phyloP scores from a whole-genome alignment of 2,329 filamentous ascomycete genomes.

The Ceratocystis albifundus region DNA sequence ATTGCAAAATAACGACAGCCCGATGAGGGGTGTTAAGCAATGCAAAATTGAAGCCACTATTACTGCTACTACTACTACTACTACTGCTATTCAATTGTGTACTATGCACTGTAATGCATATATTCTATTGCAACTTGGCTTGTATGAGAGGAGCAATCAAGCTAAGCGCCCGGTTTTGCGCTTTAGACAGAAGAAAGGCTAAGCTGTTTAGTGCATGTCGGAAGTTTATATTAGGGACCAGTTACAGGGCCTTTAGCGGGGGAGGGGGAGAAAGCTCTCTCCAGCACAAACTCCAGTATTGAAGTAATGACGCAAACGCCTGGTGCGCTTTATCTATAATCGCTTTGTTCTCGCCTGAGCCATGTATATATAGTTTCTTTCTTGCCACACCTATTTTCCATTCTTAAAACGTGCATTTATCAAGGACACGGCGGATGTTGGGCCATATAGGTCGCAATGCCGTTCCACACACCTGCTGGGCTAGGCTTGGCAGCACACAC shows the following conservation, averaged over 20 bases:
- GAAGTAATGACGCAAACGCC: not conserved
- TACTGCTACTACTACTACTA: too few relatives aligned
- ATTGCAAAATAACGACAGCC: not conserved
- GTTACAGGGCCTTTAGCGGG: constrained; percentile 2
- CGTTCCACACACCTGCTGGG: constrained; percentile 63
- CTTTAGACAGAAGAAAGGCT: not conserved
- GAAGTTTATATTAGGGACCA: not conserved
- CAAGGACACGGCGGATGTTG: not conserved
- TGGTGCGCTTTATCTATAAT: not conserved
- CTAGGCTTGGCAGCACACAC: constrained; percentile 74
- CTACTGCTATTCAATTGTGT: too few relatives aligned
- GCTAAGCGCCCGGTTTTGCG: not conserved
- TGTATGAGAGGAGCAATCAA: not conserved
- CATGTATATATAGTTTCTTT: not conserved
- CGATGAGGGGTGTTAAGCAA: too few relatives aligned
- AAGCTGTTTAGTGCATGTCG: not conserved
- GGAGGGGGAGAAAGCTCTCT: not conserved
- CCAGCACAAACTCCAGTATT: not conserved
- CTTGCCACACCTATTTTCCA: not conserved
- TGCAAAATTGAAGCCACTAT: too few relatives aligned
- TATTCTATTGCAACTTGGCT: not conserved
- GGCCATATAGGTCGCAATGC: constrained; percentile 40
- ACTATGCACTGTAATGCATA: not conserved
- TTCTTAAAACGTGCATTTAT: not conserved
- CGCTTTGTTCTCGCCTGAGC: not conserved